Conservation (phyloP, 2,329 filamentous ascomycete species). For the Sclerotinia glacialis region DNA sequence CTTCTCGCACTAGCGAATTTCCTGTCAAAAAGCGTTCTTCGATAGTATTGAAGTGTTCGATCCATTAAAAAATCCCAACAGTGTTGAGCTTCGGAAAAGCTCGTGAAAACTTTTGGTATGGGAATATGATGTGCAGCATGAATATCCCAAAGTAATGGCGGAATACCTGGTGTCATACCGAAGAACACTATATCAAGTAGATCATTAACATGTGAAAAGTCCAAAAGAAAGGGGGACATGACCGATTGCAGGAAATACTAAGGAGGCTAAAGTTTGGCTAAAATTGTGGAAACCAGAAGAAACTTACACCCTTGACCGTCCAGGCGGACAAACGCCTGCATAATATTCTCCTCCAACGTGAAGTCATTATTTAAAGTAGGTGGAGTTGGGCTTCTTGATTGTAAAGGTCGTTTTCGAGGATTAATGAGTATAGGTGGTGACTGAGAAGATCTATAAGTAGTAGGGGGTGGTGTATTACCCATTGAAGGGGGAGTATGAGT, state of each 20-base stretch:
- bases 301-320: conserved; percentile 30
- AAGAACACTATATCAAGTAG: conserved; percentile 29
- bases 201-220: background rate
- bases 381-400: conserved; percentile 26
- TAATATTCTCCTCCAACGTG: conserved; percentile 35
- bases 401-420: conserved; percentile 28
- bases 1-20: conserved; percentile 25
- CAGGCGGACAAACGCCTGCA: conserved; percentile 35
- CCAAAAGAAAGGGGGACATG: background rate
- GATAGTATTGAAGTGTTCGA: conserved; percentile 34
- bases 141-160: conserved; percentile 36
- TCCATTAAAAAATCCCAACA: conserved; percentile 39
- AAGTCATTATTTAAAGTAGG: conserved; percentile 33
- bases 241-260: background rate
- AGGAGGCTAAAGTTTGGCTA: background rate
- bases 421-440: conserved; percentile 2
- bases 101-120: conserved; percentile 32
- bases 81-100: conserved; percentile 32
- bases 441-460: conserved; percentile 18
- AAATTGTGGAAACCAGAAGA: background rate
- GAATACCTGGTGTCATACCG: conserved; percentile 33
- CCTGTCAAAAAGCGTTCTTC: conserved; percentile 32
- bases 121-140: conserved; percentile 33
- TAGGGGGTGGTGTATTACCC: conserved; percentile 21
- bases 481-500: conserved; percentile 18